Evolutionary conservation across 148 eudicot species (phyloP).

Genomic region (Arbutus unedo): DNA sequence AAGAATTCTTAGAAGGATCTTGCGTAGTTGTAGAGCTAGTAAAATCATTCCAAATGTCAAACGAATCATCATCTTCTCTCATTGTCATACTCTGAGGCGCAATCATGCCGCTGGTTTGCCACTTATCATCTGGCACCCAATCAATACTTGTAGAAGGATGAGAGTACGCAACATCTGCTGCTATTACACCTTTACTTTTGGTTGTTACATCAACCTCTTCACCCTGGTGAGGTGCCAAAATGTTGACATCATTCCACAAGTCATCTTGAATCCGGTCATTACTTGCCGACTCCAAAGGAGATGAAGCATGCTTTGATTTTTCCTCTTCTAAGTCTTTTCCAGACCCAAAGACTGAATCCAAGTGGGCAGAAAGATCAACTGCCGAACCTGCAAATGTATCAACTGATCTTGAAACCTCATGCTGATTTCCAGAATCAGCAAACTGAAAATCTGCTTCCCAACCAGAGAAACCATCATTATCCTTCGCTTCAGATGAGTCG

Average conservation of each 20-base stretch:
- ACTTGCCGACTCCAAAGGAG: constrained; percentile 23
- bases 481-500: constrained; percentile 30
- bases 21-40: constrained; percentile 24
- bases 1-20: constrained; percentile 34
- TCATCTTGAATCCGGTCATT: constrained; percentile 32
- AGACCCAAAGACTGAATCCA: constrained; percentile 41
- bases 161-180: constrained; percentile 19
- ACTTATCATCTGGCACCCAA: constrained; percentile 40
- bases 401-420: constrained; percentile 20
- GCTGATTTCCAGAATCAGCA: constrained; percentile 32
- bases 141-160: constrained; percentile 28
- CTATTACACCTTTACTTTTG: constrained; percentile 22
- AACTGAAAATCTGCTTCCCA: constrained; percentile 91
- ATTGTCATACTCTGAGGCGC: constrained; percentile 20
- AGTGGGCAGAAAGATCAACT: constrained; percentile 40
- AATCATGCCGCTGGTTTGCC: constrained; percentile 22
- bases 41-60: constrained; percentile 54
- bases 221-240: constrained; percentile 20
- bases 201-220: constrained; percentile 29
- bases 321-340: constrained; percentile 23
- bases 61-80: constrained; percentile 34
- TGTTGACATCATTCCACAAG: constrained; percentile 24
- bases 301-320: constrained; percentile 21
- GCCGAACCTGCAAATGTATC: constrained; percentile 17
- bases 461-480: constrained; percentile 42